These are phyloP conservation scores for Nicotiana tabacum DNA, from an alignment of 257 asterid genomes.

Conservation along the genomic window DNA sequence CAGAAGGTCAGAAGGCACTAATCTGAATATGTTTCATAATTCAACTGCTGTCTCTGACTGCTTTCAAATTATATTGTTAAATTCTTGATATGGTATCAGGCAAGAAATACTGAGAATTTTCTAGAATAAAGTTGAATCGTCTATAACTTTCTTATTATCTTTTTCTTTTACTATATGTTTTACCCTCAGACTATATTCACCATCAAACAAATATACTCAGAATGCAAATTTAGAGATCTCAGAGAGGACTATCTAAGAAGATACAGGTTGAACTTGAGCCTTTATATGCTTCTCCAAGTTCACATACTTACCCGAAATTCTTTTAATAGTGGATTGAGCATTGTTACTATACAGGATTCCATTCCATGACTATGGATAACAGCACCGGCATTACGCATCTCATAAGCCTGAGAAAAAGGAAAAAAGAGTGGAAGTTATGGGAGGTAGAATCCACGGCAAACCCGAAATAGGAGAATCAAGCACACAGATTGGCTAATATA, in stretches of 20 bases:
- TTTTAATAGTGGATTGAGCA: slow-evolving; percentile 77
- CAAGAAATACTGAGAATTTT: no score
- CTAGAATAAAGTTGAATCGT: no score
- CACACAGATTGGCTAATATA: background rate
- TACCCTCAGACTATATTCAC: no score
- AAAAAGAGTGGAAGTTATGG: background rate
- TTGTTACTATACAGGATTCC: slow-evolving; percentile 89
- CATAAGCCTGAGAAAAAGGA: slow-evolving; percentile 54
- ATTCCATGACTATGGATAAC: slow-evolving; percentile 98
- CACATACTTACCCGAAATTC: slow-evolving; percentile 66
- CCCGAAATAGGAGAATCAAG: background rate
- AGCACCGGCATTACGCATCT: slow-evolving; percentile 92
- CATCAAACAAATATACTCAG: no score
- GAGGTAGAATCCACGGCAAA: background rate
- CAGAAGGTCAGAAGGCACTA: background rate
- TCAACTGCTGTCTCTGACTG: background rate
- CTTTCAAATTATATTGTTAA: background rate
- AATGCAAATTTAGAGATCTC: no score
- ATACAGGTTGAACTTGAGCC: no score
- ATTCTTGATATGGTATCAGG: no score
- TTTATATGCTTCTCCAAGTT: background rate
- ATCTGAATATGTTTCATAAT: background rate
- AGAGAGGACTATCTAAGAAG: no score
- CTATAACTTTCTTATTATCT: no score
- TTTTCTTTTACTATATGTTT: no score